Conservation (phyloP, 495 filamentous ascomycete genomes). For the Xylaria telfairii region DNA sequence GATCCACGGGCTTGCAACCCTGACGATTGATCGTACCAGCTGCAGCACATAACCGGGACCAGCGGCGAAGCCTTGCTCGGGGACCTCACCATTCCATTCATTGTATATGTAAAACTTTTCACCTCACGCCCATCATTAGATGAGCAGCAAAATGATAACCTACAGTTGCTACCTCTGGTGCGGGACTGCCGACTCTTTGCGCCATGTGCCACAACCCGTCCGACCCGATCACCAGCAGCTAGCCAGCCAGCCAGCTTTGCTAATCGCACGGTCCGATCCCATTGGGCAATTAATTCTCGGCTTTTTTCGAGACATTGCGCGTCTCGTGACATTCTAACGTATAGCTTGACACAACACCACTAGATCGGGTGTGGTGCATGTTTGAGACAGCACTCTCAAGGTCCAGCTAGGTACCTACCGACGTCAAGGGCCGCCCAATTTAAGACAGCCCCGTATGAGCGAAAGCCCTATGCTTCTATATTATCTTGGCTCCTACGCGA, state of each 20-base stretch:
- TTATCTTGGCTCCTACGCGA: neutral
- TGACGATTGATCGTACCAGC: slow-evolving; percentile 9
- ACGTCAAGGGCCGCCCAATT: neutral
- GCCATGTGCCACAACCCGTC: neutral
- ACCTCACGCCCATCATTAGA: neutral
- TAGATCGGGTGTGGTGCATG: neutral
- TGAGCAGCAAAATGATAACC: neutral
- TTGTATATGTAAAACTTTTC: neutral
- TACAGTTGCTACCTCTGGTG: neutral
- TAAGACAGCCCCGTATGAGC: neutral
- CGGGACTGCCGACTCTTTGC: slow-evolving; percentile 14
- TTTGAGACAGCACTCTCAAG: slow-evolving; percentile 2
- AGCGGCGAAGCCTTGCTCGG: neutral
- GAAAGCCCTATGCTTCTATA: neutral
- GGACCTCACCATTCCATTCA: neutral
- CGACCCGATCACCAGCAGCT: neutral
- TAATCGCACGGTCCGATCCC: neutral
- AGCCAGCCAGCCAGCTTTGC: too few relatives aligned
- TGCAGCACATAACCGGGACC: neutral
- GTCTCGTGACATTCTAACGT: neutral
- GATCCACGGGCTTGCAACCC: slow-evolving; percentile 5
- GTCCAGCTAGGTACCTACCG: neutral
- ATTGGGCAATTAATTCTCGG: slow-evolving; percentile 8
- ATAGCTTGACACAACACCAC: neutral
- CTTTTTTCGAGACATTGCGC: slow-evolving; percentile 6